A percentile compares a stretch with the other conserved stretches of the same genome.
These are phyloP conservation scores for Glycyrrhiza uralensis DNA, from an alignment of 306 rosid species.

Conservation along the genomic window DNA sequence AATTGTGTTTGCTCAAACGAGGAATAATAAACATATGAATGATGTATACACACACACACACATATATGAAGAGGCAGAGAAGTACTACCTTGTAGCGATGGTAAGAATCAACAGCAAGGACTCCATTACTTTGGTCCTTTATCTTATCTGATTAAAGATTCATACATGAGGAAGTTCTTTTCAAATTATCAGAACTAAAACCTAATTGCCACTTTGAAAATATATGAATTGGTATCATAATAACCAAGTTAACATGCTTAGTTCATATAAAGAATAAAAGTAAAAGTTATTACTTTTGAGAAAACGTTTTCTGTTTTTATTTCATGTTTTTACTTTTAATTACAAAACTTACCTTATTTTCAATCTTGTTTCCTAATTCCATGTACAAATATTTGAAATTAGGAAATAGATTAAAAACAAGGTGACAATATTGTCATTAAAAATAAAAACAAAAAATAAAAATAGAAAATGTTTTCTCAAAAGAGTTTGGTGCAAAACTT, in stretches of 20 bases:
- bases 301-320: no score
- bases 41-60: not conserved
- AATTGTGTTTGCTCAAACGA: slow-evolving; percentile 16
- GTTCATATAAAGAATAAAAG: not conserved
- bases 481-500: no score
- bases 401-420: no score
- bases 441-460: no score
- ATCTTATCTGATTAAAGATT: slow-evolving; percentile 32
- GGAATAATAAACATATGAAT: not conserved
- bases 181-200: not conserved
- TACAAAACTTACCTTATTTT: no score
- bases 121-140: slow-evolving; percentile 39
- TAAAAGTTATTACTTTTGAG: no score
- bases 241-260: not conserved
- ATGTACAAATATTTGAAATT: no score
- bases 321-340: no score
- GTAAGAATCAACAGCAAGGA: slow-evolving; percentile 40
- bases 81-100: slow-evolving; percentile 50
- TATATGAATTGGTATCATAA: not conserved
- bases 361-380: no score
- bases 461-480: no score
- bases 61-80: not conserved
- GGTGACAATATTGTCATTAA: no score
- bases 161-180: not conserved
- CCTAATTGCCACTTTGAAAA: not conserved